Base-by-base conservation (phyloP, 768 basidiomycete genomes). In the Termitomyces sp. region DNA sequence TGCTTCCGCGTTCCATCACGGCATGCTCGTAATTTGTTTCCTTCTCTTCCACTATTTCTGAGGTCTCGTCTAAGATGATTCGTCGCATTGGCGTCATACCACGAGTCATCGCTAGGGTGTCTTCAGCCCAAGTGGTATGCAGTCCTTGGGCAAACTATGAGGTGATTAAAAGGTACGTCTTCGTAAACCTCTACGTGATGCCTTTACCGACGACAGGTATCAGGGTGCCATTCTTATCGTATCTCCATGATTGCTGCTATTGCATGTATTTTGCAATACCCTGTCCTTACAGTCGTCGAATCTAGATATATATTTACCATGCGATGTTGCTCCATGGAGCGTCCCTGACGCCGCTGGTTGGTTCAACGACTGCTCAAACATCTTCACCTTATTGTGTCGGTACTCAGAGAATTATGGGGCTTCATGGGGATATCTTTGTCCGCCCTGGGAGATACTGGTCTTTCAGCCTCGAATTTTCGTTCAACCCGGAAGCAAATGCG, bases 171-270 rank as follows among this genome's bases (percentile, higher is more conserved):
- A 76, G 85, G 85, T 82, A 61, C 63, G 9, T 26, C 23, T 49
- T 48, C 49, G 8, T 52, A 30, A 20, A 53, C n/a, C n/a, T 30
- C 50, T 26, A 33, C 59, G 23, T 49, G 23, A 58, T 55, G 46
- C 52, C 50, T 60, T 62, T 56, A 43, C 61, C 36, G 14, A 52
- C 36, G 14, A 12, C 35, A 35, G 12, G 36, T 12, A 8, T 56
- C 64, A 82, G 81, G 38, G 76, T 75, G 8, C 71, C 81, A 32
- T 67, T 77, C 36, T 64, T 86, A 30, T 78, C 81, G 0, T 86
- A 82, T 69, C 68, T 82, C 26, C 84, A 85, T 62, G 85, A 87
- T 65, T 81, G 78, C 67, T 79, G 73, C 35, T 79, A 83, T 60
- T 77, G 77, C 65, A 79, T 86, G 43, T 84, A 77, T 68, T 85